These are phyloP conservation scores for Alternaria triticina DNA, from an alignment of 2,329 filamentous ascomycete species.

Conservation along the genomic window DNA sequence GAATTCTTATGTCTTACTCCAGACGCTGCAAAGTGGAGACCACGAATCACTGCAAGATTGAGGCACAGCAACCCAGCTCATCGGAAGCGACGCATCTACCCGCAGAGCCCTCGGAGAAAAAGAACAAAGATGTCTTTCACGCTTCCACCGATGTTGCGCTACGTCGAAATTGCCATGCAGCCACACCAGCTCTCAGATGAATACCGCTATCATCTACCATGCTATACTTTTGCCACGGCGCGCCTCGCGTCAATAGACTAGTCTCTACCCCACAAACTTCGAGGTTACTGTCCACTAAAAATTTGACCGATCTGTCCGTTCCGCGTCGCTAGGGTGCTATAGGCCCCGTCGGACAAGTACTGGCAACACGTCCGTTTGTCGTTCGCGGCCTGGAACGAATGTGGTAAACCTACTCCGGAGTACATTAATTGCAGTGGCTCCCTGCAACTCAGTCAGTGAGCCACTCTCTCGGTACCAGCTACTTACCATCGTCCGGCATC, in stretches of 20 bases:
- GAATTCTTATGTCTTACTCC: background rate
- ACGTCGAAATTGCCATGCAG: background rate
- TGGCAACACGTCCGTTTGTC: background rate
- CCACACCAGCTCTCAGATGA: background rate
- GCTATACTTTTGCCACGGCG: slow-evolving; percentile 3
- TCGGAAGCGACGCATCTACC: background rate
- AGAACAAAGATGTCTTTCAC: background rate
- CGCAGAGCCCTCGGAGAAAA: background rate
- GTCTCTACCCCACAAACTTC: slow-evolving; percentile 5
- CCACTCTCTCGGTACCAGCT: slow-evolving; percentile 4
- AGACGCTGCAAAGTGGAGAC: background rate
- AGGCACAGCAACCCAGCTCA: slow-evolving; percentile 3
- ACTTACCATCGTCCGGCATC: background rate
- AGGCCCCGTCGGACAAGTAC: slow-evolving; percentile 1
- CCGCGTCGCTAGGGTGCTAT: background rate
- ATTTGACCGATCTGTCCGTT: background rate
- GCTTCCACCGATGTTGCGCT: background rate
- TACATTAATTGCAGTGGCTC: slow-evolving; percentile 8
- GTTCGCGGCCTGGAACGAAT: background rate
- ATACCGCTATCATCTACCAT: background rate
- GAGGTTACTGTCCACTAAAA: background rate
- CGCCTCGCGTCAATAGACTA: background rate
- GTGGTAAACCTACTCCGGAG: background rate
- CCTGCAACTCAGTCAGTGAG: slow-evolving; percentile 6
- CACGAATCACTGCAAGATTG: background rate